These are phyloP conservation scores for Diplosphaera chodatii DNA, from an alignment of 139 green algal genomes.

Conservation along the genomic window DNA sequence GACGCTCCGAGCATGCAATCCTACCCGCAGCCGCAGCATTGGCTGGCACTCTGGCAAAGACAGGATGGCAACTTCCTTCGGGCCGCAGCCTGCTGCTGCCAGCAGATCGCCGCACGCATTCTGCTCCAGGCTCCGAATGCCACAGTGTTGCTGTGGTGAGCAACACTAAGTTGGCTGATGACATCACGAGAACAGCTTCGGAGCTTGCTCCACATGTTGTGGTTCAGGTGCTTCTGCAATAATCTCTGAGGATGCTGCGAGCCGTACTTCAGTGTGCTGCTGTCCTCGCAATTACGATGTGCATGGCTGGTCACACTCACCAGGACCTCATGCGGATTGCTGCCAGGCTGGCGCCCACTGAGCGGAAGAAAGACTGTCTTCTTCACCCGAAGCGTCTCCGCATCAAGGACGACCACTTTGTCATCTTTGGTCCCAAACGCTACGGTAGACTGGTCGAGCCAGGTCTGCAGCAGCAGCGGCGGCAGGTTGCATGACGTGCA, in stretches of 20 bases:
- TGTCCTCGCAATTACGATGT: too few species aligned
- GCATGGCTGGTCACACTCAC: too few species aligned
- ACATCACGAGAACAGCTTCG: too few species aligned
- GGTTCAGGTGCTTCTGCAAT: too few species aligned
- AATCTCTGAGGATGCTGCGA: too few species aligned
- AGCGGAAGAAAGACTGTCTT: neutral
- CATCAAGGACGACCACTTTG: constrained; percentile 36
- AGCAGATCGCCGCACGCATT: constrained; percentile 33
- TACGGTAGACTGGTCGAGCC: constrained; percentile 36
- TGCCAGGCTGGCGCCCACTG: neutral
- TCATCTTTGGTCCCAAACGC: constrained; percentile 68
- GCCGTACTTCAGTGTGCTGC: too few species aligned
- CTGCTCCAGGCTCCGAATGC: constrained; percentile 47
- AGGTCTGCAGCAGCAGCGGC: constrained; percentile 46
- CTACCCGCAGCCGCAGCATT: neutral
- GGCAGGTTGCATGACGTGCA: too few species aligned
- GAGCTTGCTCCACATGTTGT: too few species aligned
- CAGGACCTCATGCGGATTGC: neutral
- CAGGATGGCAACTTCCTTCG: constrained; percentile 31
- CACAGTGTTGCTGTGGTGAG: constrained; percentile 27
- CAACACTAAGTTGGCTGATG: too few species aligned
- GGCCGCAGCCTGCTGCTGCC: constrained; percentile 41
- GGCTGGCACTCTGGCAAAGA: constrained; percentile 1
- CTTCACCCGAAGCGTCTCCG: neutral
- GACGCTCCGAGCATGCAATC: too few species aligned